phyloP scores from a whole-genome alignment of 192 early-diverging fungal genomes.

The Podila epicladia region DNA sequence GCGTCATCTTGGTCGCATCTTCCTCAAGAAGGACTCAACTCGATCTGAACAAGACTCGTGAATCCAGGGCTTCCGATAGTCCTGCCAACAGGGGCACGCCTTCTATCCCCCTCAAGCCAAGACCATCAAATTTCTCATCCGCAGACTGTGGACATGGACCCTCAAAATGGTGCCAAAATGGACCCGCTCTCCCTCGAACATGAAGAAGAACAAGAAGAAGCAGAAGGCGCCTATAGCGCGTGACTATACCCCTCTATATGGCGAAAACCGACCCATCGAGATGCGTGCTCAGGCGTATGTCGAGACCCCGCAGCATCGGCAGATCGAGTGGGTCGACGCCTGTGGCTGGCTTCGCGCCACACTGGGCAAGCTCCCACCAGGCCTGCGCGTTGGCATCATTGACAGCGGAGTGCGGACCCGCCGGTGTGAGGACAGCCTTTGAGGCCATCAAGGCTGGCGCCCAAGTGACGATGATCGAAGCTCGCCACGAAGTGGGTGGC shows the following conservation, averaged over 20 bases:
- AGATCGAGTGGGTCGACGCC: conserved; percentile 15
- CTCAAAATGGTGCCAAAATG: neutral
- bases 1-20: neutral
- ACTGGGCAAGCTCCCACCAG: conserved; percentile 5
- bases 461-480: conserved; percentile 12
- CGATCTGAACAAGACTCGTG: neutral
- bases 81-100: neutral
- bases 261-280: conserved; percentile 17
- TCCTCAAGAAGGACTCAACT: no score
- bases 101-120: neutral
- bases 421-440: conserved; percentile 4
- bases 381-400: conserved; percentile 12
- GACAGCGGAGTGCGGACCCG: conserved; percentile 4
- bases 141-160: no score
- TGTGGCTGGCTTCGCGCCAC: conserved; percentile 6
- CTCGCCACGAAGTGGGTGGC: conserved; percentile 9
- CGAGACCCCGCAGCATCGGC: conserved; percentile 15
- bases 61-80: neutral
- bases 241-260: conserved; percentile 7
- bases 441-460: conserved; percentile 13
- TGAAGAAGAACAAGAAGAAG: neutral
- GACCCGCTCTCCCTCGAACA: neutral
- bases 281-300: conserved; percentile 14
- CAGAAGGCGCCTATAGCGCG: neutral
- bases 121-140: no score